Evolutionary conservation across 176 grass and related monocot species (phyloP), one percentile per base, ranked within the genome.

Genomic region (Cenchrus fungigraminus): DNA sequence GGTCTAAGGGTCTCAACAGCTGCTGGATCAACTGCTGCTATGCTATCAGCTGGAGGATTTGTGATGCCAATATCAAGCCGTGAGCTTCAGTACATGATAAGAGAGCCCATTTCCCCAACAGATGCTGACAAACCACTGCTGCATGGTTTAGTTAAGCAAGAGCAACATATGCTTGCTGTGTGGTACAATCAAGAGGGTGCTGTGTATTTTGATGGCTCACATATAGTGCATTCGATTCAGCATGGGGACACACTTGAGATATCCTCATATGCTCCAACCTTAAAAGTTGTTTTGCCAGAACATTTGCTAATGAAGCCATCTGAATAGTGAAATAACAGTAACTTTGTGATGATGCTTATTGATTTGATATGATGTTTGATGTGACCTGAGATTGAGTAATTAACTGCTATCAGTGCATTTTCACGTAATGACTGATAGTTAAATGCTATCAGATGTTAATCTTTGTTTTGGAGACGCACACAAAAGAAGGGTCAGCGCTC

Each of bases 1-100:
- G 96, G 96, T 87, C 85, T 98, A 52, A 84, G 96, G 83, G 78
- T 98, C 1, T 90, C 82, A 80, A 98, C 96, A 46, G 85, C 96
- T 87, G 82, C 93, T 65, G 96, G 96, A 91, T 98, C 96, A 64
- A 98, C 96, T 78, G 96, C 96, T 80, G 93, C 96, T 12, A 95
- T 98, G 89, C 91, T 92, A 88, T 95, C 96, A 16, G 87, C 91
- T 13, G 96, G 96, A 84, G 96, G 96, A 63, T 92, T 90, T 51
- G 70, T 73, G 44, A 98, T 98, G 96, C 83, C 91, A 63, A 83
- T 95, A 73, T 87, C 75, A 79, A 90, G 85, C 46, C 77, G 14
- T 29, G 91, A 98, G 55, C 96, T 95, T 89, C 96, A 98, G 51
- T 98, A 94, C 78, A 98, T 98, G 89, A 92, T 94, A 83, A 92